Evolutionary conservation across 495 filamentous ascomycete species (phyloP).

Genomic region (Penicillium maclennaniae): DNA sequence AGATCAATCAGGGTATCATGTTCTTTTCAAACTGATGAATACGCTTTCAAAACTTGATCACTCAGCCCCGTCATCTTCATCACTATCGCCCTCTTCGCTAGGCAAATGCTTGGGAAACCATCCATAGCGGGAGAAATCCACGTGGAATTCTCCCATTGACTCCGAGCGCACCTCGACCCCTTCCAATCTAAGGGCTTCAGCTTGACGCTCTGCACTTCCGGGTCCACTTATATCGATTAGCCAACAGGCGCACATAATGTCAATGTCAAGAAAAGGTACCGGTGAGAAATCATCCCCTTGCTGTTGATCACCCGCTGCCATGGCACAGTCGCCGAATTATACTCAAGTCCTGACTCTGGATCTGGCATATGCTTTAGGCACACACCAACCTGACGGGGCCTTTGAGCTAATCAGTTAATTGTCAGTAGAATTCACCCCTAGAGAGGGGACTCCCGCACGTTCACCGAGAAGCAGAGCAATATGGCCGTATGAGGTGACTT

Average conservation of each 20-base stretch:
- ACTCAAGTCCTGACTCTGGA: conserved; percentile 40
- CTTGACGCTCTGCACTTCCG: conserved; percentile 65
- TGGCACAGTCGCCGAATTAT: conserved; percentile 74
- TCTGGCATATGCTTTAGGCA: conserved; percentile 79
- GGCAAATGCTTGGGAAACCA: conserved; percentile 65
- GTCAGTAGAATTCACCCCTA: not conserved
- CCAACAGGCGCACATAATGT: not conserved
- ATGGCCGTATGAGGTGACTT: conserved; percentile 85
- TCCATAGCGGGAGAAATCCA: conserved; percentile 64
- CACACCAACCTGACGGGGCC: conserved; percentile 79
- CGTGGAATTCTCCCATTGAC: conserved; percentile 64
- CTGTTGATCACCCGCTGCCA: conserved; percentile 93
- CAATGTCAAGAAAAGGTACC: conserved; percentile 45
- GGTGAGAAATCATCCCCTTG: conserved; percentile 78
- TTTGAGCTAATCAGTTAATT: conserved; percentile 47
- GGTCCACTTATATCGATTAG: conserved; percentile 52
- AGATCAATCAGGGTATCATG: not conserved
- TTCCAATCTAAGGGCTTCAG: conserved; percentile 59
- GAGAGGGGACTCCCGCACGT: conserved; percentile 43
- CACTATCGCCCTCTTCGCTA: conserved; percentile 28
- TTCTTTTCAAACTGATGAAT: not conserved
- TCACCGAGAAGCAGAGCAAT: conserved; percentile 77
- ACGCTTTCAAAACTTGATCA: not conserved
- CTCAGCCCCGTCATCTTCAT: not conserved
- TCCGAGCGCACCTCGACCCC: conserved; percentile 63